Evolutionary conservation across 2,329 filamentous ascomycete species (phyloP), one percentile per base, ranked within the genome.

Genomic region (Hypoxylon sp.): DNA sequence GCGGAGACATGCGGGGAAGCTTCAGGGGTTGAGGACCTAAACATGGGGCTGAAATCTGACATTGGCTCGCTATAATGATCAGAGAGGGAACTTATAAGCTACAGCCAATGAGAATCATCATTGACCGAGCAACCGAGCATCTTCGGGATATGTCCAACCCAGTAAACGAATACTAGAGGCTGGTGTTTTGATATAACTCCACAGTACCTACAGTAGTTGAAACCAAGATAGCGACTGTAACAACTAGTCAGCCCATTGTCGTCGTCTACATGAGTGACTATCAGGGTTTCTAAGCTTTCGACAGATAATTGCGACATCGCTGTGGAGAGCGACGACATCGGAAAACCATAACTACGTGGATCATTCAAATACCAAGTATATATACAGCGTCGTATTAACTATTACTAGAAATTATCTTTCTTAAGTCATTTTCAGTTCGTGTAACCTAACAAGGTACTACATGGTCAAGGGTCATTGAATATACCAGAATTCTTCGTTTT

Each of bases 231-330:
- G 24, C 14, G 44, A 29, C 31, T 60, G 50, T 33, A 24, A 42
- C 37, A 31, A 37, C 44, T 46, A 22, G 54, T 67, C 63, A 63
- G 58, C 53, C 61, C 58, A 68, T 70, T 62, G 39, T 53, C 52
- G 42, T 47, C 48, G 11, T 44, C 29, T 47, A 11, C 24, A 3
- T 37, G 37, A 62, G 44, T 13, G 59, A 52, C 33, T 54, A 59
- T 58, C 47, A 47, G 26, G 31, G 54, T 58, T 61, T 44, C n/a
- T 33, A 44, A 52, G 29, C 13, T 52, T 35, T 59, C 14, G 24
- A 46, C 44, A 44, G 48, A 52, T 4, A 31, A 61, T 66, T 74
- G 69, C 71, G 69, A 73, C 66, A 74, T 72, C 65, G 55, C 66
- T 68, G 70, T 72, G 71, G 72, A 57, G 70, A 48, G 65, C 59